Evolutionary conservation across 306 rosid genomes (phyloP), one percentile per base, ranked within the genome.

Genomic region (Cucurbita moschata): DNA sequence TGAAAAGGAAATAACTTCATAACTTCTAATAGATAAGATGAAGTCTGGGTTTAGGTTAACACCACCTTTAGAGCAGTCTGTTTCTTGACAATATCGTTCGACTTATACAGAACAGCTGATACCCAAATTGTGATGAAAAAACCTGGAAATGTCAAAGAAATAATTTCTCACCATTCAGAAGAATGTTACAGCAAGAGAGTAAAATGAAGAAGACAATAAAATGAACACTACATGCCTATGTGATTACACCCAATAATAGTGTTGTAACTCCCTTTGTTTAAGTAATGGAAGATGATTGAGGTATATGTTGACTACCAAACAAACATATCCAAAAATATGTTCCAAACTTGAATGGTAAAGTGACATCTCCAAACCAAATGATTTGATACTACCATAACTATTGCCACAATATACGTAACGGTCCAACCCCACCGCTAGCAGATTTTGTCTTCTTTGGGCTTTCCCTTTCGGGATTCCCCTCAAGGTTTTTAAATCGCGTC

Each of bases 11-110:
- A 26, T 40, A 21, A 60, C 13, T 69, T 30, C 4, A 30, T 3
- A 30, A 30, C 2, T 43, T 23, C 57, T 43, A 13, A 16, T 8
- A 54, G 16, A 53, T 50, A 26, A 50, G 12, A 30, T 51, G 37
- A 15, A 51, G 10, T 66, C 11, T 66, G 37, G 43, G 23, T 68
- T 14, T 19, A 26, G 39, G 9, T 21, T 71, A 10, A 44, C 18
- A 73, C 73, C 56, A 95, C 99, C 97, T 91, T 95, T 60, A 95
- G 81, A 81, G 97, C 87, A 53, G 97, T 95, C 87, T 95, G 99
- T 83, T 86, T 88, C 83, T 84, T 85, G 37, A 95, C 88, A 73
- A 91, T 77, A 81, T 95, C 96, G 76, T 88, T 95, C 16, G 99
- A 89, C 82, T 88, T 89, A 74, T 80, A 85, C 99, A 95, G 85